Evolutionary conservation across 129 eudicot genomes (phyloP).

Genomic region (Sambucus nigra): DNA sequence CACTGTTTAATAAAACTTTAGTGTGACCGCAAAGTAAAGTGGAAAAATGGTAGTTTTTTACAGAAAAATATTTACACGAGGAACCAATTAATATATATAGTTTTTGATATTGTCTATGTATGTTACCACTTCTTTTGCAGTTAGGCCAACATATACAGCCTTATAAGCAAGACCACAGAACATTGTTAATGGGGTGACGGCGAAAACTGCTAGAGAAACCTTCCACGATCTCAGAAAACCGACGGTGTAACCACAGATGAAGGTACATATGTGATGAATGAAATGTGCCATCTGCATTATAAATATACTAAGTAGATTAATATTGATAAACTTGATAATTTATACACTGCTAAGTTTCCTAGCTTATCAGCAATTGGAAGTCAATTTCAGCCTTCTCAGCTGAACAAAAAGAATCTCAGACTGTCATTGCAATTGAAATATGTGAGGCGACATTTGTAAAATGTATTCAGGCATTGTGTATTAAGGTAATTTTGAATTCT

Average conservation of each 20-base stretch:
- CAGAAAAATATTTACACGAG: background rate
- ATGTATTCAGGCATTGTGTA: background rate
- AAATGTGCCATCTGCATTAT: conserved; percentile 72
- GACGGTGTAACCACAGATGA: conserved; percentile 57
- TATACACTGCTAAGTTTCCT: background rate
- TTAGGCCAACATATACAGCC: conserved; percentile 69
- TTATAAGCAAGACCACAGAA: conserved; percentile 75
- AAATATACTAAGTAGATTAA: background rate
- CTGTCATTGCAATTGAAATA: background rate
- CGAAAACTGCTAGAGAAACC: conserved; percentile 64
- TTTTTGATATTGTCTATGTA: background rate
- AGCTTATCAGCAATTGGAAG: background rate
- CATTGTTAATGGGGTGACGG: conserved; percentile 83
- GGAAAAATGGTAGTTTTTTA: too few species aligned
- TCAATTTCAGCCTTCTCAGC: background rate
- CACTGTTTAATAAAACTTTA: too few species aligned
- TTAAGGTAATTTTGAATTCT: background rate
- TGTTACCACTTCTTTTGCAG: conserved; percentile 73
- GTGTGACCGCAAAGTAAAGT: too few species aligned
- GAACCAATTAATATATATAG: background rate
- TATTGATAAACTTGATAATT: background rate
- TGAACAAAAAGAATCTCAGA: background rate
- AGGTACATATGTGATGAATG: conserved; percentile 70
- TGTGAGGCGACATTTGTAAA: conserved; percentile 3
- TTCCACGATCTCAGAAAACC: conserved; percentile 61